A percentile compares a stretch with the other conserved stretches of the same genome.
Evolutionary conservation across 331 rosid genomes (phyloP).

Genomic region (Pyracantha coccinea): DNA sequence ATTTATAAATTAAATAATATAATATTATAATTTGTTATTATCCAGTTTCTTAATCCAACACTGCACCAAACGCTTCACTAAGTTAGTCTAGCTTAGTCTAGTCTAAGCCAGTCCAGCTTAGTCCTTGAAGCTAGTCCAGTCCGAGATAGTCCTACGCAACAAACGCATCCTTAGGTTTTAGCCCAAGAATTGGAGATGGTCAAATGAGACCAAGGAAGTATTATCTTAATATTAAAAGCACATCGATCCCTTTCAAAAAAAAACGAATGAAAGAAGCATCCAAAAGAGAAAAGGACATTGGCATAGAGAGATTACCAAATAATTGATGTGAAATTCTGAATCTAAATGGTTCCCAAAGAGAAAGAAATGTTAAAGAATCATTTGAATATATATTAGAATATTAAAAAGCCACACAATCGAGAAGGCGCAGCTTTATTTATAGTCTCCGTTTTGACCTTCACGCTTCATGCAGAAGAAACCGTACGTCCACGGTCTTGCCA

Average conservation of each 20-base stretch:
- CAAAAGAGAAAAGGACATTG: neutral
- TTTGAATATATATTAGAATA: neutral
- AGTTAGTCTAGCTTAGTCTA: too few species aligned
- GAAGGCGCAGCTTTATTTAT: neutral
- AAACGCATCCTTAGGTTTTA: too few species aligned
- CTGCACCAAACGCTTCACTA: too few species aligned
- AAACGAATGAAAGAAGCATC: neutral
- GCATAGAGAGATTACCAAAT: neutral
- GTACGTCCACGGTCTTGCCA: neutral
- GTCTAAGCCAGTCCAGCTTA: too few species aligned
- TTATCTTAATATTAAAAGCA: too few species aligned
- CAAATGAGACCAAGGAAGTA: too few species aligned
- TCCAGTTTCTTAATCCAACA: too few species aligned
- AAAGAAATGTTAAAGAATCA: neutral
- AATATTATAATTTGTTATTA: too few species aligned
- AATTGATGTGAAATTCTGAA: neutral
- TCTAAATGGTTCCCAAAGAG: neutral
- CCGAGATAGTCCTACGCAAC: too few species aligned
- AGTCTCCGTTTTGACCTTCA: neutral
- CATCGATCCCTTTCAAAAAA: neutral
- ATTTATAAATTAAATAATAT: too few species aligned
- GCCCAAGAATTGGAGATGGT: too few species aligned
- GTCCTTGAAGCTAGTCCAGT: too few species aligned
- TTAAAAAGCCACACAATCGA: neutral
- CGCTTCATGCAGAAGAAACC: neutral